A percentile compares a stretch with the other conserved stretches of the same genome.
Evolutionary conservation across 495 filamentous ascomycete species (phyloP).

Genomic region (Penicillium odoratum): DNA sequence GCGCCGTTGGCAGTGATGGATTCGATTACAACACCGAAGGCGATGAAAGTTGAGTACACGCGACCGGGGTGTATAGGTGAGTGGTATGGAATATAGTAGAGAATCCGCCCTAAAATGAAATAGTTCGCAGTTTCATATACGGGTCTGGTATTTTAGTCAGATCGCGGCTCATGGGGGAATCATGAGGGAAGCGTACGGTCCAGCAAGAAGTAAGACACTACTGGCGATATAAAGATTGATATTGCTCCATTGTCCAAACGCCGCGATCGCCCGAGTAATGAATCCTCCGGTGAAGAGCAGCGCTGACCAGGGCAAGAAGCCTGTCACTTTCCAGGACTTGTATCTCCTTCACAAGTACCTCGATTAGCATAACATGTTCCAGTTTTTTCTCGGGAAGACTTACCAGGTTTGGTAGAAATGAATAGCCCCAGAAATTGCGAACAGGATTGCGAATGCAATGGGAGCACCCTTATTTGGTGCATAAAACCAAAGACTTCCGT

Average conservation of each 20-base stretch:
- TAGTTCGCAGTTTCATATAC: constrained; percentile 76
- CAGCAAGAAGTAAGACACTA: constrained; percentile 59
- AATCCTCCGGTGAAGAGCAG: constrained; percentile 59
- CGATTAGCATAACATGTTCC: not conserved
- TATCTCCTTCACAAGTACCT: constrained; percentile 32
- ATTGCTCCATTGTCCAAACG: constrained; percentile 57
- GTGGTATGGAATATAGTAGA: constrained; percentile 78
- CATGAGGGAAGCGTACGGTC: constrained; percentile 54
- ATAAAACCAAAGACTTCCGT: constrained; percentile 65
- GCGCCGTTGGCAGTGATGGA: constrained; percentile 69
- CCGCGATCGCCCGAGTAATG: constrained; percentile 54
- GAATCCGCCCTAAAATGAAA: constrained; percentile 69
- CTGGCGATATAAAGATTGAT: constrained; percentile 59
- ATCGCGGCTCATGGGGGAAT: not conserved
- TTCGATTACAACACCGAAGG: constrained; percentile 63
- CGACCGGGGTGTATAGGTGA: constrained; percentile 77
- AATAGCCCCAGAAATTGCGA: constrained; percentile 54
- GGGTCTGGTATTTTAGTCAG: constrained; percentile 46
- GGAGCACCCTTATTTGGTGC: constrained; percentile 73
- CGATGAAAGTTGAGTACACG: constrained; percentile 72
- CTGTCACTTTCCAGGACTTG: constrained; percentile 54
- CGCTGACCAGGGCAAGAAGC: constrained; percentile 52
- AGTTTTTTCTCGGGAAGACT: not conserved
- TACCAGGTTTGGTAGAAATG: constrained; percentile 67
- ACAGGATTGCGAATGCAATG: constrained; percentile 66